Base-by-base conservation (phyloP, 2,329 filamentous ascomycete genomes). In the Allantophomopsis lycopodina region DNA sequence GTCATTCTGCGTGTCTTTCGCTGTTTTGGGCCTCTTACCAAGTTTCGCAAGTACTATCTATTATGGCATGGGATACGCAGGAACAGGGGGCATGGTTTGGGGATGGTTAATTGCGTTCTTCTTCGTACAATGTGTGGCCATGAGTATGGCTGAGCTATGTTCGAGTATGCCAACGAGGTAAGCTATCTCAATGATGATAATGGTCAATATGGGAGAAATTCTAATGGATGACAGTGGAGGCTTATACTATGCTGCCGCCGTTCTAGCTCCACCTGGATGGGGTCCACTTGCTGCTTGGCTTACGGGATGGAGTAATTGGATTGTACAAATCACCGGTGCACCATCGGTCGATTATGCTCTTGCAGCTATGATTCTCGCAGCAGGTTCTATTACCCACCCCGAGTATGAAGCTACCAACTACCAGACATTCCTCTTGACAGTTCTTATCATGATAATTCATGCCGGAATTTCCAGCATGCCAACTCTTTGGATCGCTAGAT, bases 41-140 rank as follows among this genome's bases (percentile, higher is more conserved):
- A 81, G 74, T 44, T 83, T 85, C 50, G 80, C 79, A 1, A 77
- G 71, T 46, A 85, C 80, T 0, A 58, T 86, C 46, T 79, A 69
- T 52, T 85, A 83, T 66, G 79, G 79, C 47, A 73, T 76, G 65
- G 69, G 69, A 31, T 73, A 73, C 53, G 66, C 67, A 16, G 66
- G 71, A 4, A 72, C 68, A 0, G 69, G 64, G 42, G 76, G 76
- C 17, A 82, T 83, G 76, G 77, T 76, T 2, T 85, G 80, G 80
- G 81, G 80, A 5, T 86, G 81, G 80, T 59, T 84, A 20, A 64
- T 85, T 35, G 78, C 78, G 37, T 81, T 83, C 70, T 48, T 78
- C 5, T 83, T 83, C 32, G 82, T 85, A 32, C 72, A 83, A 52
- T 76, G 73, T 55, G 72, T 84, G 41, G 79, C 80, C 7, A 68